phyloP scores from a whole-genome alignment of 179 eudicot species.

The Dionaea muscipula region DNA sequence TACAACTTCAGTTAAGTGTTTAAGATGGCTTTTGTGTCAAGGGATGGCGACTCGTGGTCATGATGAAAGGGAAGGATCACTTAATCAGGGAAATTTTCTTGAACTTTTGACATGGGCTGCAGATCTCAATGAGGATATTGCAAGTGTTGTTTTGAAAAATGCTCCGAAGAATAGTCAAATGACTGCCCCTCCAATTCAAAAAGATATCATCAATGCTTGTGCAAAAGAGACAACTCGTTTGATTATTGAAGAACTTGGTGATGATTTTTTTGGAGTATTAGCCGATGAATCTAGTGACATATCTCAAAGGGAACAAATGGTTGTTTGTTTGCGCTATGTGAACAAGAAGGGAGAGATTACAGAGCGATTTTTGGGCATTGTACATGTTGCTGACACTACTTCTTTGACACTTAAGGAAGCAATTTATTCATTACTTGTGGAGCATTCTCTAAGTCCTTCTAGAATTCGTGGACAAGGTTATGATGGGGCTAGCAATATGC shows the following conservation, averaged over 20 bases:
- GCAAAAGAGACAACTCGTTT: neutral
- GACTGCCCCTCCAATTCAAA: conserved; percentile 1
- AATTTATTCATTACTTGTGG: neutral
- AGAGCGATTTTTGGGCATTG: conserved; percentile 1
- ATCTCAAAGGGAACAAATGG: conserved; percentile 6
- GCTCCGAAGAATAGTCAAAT: conserved; percentile 8
- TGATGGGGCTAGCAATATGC: conserved; percentile 13
- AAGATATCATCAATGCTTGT: conserved; percentile 2
- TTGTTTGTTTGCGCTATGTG: neutral
- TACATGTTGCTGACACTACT: neutral
- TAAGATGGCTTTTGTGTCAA: neutral
- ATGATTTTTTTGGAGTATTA: conserved; percentile 11
- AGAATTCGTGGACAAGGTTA: conserved; percentile 6
- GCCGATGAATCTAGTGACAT: conserved; percentile 14
- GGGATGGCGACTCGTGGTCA: conserved; percentile 6
- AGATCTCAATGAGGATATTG: conserved; percentile 1
- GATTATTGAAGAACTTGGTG: conserved; percentile 1
- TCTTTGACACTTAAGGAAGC: neutral
- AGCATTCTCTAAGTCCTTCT: neutral
- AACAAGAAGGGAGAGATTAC: neutral
- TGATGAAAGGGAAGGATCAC: conserved; percentile 1
- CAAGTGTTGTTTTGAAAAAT: conserved; percentile 9
- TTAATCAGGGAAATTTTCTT: conserved; percentile 9
- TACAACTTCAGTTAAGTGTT: too few species aligned
- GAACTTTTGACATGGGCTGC: conserved; percentile 10